phyloP scores from a whole-genome alignment of 2,329 filamentous ascomycete species.

The Ophiocordyceps camponoti-rufipedis region DNA sequence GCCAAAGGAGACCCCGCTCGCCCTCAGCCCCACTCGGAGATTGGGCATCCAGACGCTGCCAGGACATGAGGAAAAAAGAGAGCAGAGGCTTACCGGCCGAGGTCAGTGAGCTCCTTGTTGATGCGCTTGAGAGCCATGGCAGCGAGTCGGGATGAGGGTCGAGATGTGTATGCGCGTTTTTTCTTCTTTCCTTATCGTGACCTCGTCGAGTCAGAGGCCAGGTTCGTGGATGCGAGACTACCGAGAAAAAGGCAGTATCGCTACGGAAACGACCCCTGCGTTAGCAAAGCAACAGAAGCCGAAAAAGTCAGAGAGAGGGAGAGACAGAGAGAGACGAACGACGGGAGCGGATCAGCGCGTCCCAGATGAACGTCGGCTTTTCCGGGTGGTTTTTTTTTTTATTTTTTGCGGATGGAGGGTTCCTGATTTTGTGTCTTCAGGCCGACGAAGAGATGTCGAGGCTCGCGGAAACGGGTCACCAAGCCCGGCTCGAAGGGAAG shows the following conservation, averaged over 20 bases:
- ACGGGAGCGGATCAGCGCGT: not conserved
- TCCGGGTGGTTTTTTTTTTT: too few species aligned
- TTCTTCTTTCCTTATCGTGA: not conserved
- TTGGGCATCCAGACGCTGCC: slow-evolving; percentile 9
- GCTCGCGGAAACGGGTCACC: too few species aligned
- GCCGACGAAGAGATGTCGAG: too few species aligned
- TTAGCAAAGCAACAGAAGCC: too few species aligned
- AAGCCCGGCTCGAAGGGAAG: not conserved
- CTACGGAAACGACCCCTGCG: not conserved
- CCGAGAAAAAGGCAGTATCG: not conserved
- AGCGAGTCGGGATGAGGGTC: slow-evolving; percentile 13
- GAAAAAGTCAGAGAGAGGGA: too few species aligned
- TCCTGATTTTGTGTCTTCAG: too few species aligned
- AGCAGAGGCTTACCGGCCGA: slow-evolving; percentile 55
- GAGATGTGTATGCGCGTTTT: not conserved
- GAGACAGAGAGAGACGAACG: not conserved
- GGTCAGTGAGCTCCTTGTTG: slow-evolving; percentile 83
- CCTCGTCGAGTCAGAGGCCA: not conserved
- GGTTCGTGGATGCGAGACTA: not conserved
- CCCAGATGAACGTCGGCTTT: too few species aligned
- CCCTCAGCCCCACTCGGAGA: slow-evolving; percentile 17
- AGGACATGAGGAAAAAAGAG: not conserved
- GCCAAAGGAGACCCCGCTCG: slow-evolving; percentile 15
- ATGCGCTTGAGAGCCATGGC: slow-evolving; percentile 80
- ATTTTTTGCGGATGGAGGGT: too few species aligned